Evolutionary conservation across 139 green algal genomes (phyloP).

Genomic region (Auxenochlorella protothecoides): DNA sequence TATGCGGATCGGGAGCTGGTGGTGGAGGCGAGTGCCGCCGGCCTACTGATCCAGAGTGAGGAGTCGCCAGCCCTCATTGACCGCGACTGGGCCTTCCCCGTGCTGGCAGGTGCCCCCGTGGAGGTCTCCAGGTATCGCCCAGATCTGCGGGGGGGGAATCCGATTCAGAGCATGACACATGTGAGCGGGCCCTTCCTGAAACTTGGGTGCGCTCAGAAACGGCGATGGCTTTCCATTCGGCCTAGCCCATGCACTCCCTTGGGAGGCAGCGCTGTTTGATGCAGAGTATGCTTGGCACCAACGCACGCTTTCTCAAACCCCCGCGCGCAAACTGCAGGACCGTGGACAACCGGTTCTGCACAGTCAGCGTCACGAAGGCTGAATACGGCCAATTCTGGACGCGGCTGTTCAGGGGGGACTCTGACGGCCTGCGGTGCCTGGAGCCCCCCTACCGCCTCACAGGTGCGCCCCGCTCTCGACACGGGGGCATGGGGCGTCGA

Average conservation of each 20-base stretch:
- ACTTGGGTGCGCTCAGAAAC: no score
- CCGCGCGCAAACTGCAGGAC: slow-evolving; percentile 10
- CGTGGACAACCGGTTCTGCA: slow-evolving; percentile 41
- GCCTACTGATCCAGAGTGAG: slow-evolving; percentile 42
- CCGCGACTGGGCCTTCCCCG: slow-evolving; percentile 17
- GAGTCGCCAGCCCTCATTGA: slow-evolving; percentile 47
- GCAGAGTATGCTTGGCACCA: neutral
- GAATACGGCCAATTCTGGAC: slow-evolving; percentile 33
- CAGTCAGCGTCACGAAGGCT: slow-evolving; percentile 35
- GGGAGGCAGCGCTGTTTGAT: neutral
- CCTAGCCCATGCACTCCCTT: no score
- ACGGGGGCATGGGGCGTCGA: no score
- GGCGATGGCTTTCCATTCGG: no score
- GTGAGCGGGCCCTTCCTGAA: no score
- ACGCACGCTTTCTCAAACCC: neutral
- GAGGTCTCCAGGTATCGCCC: slow-evolving; percentile 25
- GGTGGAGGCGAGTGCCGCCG: slow-evolving; percentile 23
- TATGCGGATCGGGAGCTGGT: slow-evolving; percentile 40
- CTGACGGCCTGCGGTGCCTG: slow-evolving; percentile 38
- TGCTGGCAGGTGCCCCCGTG: slow-evolving; percentile 27
- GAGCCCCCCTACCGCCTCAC: slow-evolving; percentile 33
- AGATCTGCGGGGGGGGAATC: neutral
- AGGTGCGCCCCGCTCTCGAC: slow-evolving; percentile 1
- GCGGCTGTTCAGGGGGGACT: slow-evolving; percentile 51
- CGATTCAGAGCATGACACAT: no score